These are phyloP conservation scores for Neurospora tetraspora DNA, from an alignment of 495 filamentous ascomycete genomes.

Conservation along the genomic window DNA sequence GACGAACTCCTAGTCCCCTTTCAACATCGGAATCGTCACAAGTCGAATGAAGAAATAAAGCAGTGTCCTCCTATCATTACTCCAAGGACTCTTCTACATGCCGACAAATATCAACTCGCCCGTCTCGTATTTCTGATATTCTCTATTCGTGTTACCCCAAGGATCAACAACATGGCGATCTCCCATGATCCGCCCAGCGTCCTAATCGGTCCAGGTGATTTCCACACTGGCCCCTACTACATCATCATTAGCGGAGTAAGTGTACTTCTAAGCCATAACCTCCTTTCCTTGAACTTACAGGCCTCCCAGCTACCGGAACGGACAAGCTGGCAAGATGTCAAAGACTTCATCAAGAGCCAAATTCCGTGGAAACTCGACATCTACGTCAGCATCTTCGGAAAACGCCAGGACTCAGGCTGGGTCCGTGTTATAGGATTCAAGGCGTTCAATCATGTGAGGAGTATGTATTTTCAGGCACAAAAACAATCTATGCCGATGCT, in stretches of 20 bases:
- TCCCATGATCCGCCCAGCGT: neutral
- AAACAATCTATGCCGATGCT: neutral
- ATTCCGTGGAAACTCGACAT: slow-evolving; percentile 1
- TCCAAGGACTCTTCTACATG: neutral
- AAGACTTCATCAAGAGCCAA: slow-evolving; percentile 5
- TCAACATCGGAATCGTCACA: neutral
- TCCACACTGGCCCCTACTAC: slow-evolving; percentile 3
- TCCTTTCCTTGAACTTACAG: neutral
- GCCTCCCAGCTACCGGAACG: neutral
- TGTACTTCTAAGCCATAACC: neutral
- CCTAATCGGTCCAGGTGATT: neutral
- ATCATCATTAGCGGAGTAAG: slow-evolving; percentile 3
- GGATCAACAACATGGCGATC: neutral
- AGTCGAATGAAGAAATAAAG: neutral
- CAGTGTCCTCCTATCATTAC: neutral
- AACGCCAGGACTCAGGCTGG: slow-evolving; percentile 1
- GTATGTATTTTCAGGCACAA: neutral
- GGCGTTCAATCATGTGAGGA: neutral
- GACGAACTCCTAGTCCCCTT: neutral
- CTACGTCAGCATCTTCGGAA: neutral
- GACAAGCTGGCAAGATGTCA: slow-evolving; percentile 1
- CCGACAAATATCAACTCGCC: neutral
- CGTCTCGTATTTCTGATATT: neutral
- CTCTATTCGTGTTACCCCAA: neutral
- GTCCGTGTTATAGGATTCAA: slow-evolving; percentile 7